Base-by-base conservation (phyloP, 192 early-diverging fungal genomes). In the Entomortierella beljakovae region DNA sequence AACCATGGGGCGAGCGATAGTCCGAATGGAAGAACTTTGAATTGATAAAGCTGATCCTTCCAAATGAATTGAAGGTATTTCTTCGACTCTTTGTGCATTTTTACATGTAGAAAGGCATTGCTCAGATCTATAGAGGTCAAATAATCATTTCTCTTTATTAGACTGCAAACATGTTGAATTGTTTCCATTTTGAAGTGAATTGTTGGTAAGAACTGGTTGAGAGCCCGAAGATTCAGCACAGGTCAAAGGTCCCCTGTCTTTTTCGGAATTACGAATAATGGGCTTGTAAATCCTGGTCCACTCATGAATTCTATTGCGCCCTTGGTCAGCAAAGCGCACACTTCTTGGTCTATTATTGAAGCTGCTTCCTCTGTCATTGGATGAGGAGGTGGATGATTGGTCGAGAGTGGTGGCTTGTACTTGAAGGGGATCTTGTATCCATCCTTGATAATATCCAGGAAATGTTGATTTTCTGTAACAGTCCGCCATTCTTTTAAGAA, bases 81-180 rank as follows among this genome's bases (percentile, higher is more conserved):
- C 7, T 66, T 61, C 9, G 66, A 74, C 6, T 34, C 6, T 0
- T 55, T 25, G 40, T 75, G 61, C 0, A 84, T 57, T n/a, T 72
- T 55, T 1, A 84, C 64, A 29, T 84, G 83, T 2, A 79, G 70
- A 65, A 84, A 79, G 1, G 80, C 73, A 61, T 84, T 75, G 26
- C 70, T 42, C 0, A 84, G 34, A 57, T 84, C 80, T 32, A 81
- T 61, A 5, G 62, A 68, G 0, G 70, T 80, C 26, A 81, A 9
- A 50, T 51, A 81, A 51, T 80, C 64, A 22, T 74, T 42, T 31
- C 40, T 52, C 2, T 63, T 15, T 33, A 71, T 62, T 34, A 33
- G 1, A n/a, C 28, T 1, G n/a, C 28, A 33, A 2, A 65, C 38
- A 28, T 22, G 22, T 28, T 29, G 20, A 22, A 65, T n/a, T 1